Base-by-base conservation (phyloP, 768 basidiomycete species). In the Macrolepiota dolichaula region DNA sequence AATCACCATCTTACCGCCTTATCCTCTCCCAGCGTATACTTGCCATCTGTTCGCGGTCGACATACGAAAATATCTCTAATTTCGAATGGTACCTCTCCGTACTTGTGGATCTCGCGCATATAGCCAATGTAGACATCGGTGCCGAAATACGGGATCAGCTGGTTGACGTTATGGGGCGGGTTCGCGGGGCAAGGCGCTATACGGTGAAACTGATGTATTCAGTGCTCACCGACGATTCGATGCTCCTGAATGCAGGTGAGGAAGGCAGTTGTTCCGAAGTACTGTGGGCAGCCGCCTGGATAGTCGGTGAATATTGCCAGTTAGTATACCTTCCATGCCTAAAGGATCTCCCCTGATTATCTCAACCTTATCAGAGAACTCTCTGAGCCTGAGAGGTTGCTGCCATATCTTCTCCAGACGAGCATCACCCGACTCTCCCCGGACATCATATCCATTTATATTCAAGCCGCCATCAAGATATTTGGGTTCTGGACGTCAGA, bases 1-100 rank as follows among this genome's bases (percentile, higher is more conserved):
- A 92, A 67, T 90, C 92, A 0, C 81, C 92, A 0, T 87, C 92
- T 1, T 98, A 98, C 69, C 91, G 97, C 17, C 80, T 94, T 22
- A 84, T 87, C 46, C 83, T 98, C 35, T 82, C 92, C 9, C 86
- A 90, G 64, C 82, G 86, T 17, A 91, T 98, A 63, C 80, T 98
- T n/a, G 76, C 79, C n/a, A 91, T 98, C 66, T 89, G 92, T 60
- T 90, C 92, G 1, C 83, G 85, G 58, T 86, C 86, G 38, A 90
- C 88, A 22, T 98, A 96, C 70, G 87, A 88, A 55, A 90, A 94
- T 67, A 81, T 99, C 27, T 80, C 83, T 49, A 96, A 98, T 74
- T 98, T 98, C 69, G 93, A 98, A 70, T 99, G 97, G 96, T 97
- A 94, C 72, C 81, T 98, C 22, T 97, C 96, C 4, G 94, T 96